Evolutionary conservation across 306 rosid genomes (phyloP).

Genomic region (Prinsepia uniflora): DNA sequence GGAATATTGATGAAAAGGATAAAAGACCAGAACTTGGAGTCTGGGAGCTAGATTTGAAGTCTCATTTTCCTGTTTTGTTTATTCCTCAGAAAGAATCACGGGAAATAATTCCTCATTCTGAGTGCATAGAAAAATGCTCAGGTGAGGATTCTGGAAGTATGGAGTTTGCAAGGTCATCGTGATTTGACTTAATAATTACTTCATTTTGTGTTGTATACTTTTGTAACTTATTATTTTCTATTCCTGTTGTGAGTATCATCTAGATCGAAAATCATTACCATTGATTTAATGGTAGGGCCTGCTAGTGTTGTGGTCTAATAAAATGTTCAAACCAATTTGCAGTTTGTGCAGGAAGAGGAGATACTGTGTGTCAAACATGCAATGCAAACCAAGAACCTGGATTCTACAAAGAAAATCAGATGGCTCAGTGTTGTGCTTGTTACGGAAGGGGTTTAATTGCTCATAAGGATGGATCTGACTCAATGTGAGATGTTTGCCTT

Average conservation of each 20-base stretch:
- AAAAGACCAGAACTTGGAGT: conserved; percentile 71
- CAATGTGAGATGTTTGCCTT: conserved; percentile 51
- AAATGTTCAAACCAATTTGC: conserved; percentile 29
- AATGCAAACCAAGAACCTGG: conserved; percentile 81
- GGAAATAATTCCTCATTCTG: conserved; percentile 79
- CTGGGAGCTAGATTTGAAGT: conserved; percentile 88
- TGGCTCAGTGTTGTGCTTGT: conserved; percentile 70
- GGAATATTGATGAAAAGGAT: conserved; percentile 64
- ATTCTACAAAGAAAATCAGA: conserved; percentile 67
- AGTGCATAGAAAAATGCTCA: conserved; percentile 68
- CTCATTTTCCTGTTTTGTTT: conserved; percentile 85
- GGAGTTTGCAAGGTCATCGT: not conserved
- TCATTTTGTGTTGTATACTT: not conserved
- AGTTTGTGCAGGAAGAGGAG: conserved; percentile 84
- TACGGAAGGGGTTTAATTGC: conserved; percentile 94
- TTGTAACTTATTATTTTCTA: not conserved
- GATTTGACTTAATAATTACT: conserved; percentile 3
- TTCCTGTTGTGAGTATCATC: not conserved
- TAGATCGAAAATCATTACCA: not conserved
- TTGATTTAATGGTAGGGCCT: not conserved
- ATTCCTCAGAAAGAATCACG: conserved; percentile 53
- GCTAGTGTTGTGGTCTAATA: conserved; percentile 10
- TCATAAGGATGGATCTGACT: conserved; percentile 92
- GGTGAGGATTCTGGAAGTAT: conserved; percentile 40
- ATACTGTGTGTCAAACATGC: conserved; percentile 51